These are phyloP conservation scores for Circinella minor DNA, from an alignment of 371 early-diverging fungal species.

Conservation along the genomic window DNA sequence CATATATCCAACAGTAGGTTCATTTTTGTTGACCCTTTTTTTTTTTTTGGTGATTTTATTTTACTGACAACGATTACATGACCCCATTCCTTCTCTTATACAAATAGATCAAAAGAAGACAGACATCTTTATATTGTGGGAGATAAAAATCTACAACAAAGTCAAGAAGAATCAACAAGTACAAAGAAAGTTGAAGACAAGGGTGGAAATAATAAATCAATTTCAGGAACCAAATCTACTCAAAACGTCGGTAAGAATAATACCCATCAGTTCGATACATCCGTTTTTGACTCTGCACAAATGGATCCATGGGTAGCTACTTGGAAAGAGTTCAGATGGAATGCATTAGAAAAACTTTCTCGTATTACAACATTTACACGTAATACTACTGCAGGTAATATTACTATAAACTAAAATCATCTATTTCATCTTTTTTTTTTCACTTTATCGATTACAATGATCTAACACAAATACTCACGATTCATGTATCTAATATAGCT, in stretches of 20 bases:
- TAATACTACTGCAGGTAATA: slow-evolving; percentile 57
- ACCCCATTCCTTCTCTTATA: background rate
- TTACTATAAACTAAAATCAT: background rate
- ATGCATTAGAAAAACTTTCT: slow-evolving; percentile 79
- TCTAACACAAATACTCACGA: no score
- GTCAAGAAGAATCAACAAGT: background rate
- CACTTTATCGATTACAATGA: no score
- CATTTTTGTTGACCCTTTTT: no score
- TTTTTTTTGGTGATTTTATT: no score
- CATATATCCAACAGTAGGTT: slow-evolving; percentile 31
- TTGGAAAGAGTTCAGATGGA: slow-evolving; percentile 77
- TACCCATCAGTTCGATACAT: slow-evolving; percentile 6
- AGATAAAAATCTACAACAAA: background rate
- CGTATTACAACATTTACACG: slow-evolving; percentile 76
- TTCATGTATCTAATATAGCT: slow-evolving; percentile 27
- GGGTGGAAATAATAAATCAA: background rate
- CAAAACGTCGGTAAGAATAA: background rate
- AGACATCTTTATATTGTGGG: slow-evolving; percentile 16
- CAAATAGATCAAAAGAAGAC: slow-evolving; percentile 29
- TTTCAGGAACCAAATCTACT: background rate
- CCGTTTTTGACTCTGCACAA: slow-evolving; percentile 39
- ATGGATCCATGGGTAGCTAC: slow-evolving; percentile 56
- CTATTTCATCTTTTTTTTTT: background rate
- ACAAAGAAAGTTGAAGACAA: background rate
- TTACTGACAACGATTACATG: no score